These are phyloP conservation scores for Chalaropsis thielavioides DNA, from an alignment of 2,329 filamentous ascomycete genomes.

Conservation along the genomic window DNA sequence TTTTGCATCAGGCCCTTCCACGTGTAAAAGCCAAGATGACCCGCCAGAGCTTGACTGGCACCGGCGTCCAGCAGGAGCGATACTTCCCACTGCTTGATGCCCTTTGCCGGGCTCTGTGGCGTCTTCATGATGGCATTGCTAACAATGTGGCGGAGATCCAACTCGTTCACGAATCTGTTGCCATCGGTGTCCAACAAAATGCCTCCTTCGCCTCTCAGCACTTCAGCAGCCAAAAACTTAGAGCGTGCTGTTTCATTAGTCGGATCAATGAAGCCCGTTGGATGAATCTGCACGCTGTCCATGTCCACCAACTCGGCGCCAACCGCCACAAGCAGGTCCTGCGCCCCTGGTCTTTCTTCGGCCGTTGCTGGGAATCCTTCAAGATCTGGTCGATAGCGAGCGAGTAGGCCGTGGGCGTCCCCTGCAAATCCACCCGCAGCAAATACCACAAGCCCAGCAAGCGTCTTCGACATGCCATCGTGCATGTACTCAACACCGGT, in stretches of 20 bases:
- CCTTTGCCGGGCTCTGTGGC: slow-evolving; percentile 17
- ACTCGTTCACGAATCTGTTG: slow-evolving; percentile 45
- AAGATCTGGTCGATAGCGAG: slow-evolving; percentile 43
- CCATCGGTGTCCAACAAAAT: slow-evolving; percentile 36
- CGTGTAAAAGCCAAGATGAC: slow-evolving; percentile 48
- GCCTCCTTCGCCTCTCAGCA: slow-evolving; percentile 48
- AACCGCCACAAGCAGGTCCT: slow-evolving; percentile 29
- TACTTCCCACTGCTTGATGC: slow-evolving; percentile 41
- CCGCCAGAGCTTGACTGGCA: slow-evolving; percentile 35
- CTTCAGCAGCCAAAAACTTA: slow-evolving; percentile 51
- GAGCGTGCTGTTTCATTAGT: slow-evolving; percentile 30
- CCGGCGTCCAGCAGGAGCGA: slow-evolving; percentile 46
- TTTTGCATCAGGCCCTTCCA: slow-evolving; percentile 48
- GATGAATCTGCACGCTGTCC: slow-evolving; percentile 48
- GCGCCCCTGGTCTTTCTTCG: slow-evolving; percentile 41
- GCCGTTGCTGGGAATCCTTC: slow-evolving; percentile 48
- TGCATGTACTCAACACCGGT: slow-evolving; percentile 37
- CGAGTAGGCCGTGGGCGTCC: slow-evolving; percentile 42
- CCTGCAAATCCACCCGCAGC: slow-evolving; percentile 49
- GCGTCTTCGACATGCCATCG: slow-evolving; percentile 25
- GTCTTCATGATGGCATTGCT: slow-evolving; percentile 37
- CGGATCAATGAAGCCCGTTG: slow-evolving; percentile 48
- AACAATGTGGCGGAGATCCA: slow-evolving; percentile 43
- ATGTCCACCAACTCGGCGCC: slow-evolving; percentile 35
- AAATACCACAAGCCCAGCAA: slow-evolving; percentile 43